Conservation (phyloP, 2,329 filamentous ascomycete species). For the Nigrospora osmanthi region DNA sequence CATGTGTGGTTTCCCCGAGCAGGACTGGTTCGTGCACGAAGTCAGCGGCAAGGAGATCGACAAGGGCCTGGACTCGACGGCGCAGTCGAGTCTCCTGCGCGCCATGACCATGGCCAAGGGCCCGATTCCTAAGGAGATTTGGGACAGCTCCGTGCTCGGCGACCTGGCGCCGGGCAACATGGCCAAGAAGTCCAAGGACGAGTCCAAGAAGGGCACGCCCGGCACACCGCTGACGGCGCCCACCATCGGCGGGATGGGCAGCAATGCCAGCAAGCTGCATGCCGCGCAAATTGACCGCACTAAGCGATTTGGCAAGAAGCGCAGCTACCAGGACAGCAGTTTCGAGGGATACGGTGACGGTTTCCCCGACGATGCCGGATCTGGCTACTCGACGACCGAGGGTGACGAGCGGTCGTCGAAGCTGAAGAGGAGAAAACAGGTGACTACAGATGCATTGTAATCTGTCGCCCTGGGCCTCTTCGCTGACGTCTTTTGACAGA, state of each 20-base stretch:
- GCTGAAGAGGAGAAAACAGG: conserved; percentile 61
- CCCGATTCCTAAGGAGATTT: conserved; percentile 42
- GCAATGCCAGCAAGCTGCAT: conserved; percentile 16
- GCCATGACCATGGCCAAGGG: conserved; percentile 53
- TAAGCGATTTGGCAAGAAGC: conserved; percentile 62
- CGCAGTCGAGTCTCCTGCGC: conserved; percentile 34
- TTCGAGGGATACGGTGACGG: conserved; percentile 70
- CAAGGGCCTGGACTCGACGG: conserved; percentile 40
- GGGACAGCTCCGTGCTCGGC: conserved; percentile 52
- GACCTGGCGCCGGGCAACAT: conserved; percentile 39
- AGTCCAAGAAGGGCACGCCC: conserved; percentile 29
- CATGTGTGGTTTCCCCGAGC: conserved; percentile 42
- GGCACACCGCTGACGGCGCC: conserved; percentile 38
- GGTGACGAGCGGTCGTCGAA: conserved; percentile 50
- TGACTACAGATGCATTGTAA: conserved; percentile 26
- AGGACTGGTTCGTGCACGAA: conserved; percentile 48
- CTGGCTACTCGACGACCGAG: conserved; percentile 65
- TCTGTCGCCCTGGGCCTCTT: conserved; percentile 16
- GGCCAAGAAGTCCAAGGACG: conserved; percentile 27
- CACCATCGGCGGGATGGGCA: conserved; percentile 19
- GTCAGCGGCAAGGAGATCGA: conserved; percentile 47
- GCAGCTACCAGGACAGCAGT: conserved; percentile 66
- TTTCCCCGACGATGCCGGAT: conserved; percentile 56
- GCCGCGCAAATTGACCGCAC: conserved; percentile 46
- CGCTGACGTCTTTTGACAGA: conserved; percentile 37